phyloP scores from a whole-genome alignment of 176 grass and related monocot species.

The Rhynchospora breviuscula region DNA sequence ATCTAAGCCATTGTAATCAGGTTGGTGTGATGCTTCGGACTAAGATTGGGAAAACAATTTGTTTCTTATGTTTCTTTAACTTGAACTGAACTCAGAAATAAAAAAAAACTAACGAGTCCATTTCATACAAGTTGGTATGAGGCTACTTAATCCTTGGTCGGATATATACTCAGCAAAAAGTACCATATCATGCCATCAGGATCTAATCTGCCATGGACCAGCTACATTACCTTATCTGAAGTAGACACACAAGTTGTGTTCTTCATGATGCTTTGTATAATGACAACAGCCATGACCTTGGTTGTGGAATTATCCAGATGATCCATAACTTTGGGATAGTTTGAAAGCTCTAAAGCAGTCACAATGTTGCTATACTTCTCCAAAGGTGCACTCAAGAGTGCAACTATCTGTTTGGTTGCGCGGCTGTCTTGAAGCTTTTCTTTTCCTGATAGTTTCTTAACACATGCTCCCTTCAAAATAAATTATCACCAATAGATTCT shows the following conservation, averaged over 20 bases:
- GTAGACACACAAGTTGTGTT: slow-evolving; percentile 86
- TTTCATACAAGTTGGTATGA: not conserved
- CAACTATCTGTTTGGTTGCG: slow-evolving; percentile 96
- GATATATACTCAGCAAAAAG: not conserved
- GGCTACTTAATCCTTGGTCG: not conserved
- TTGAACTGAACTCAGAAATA: not conserved
- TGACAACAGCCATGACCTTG: slow-evolving; percentile 97
- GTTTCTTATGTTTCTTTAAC: slow-evolving; percentile 4
- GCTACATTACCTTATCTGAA: slow-evolving; percentile 73
- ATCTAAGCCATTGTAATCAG: not conserved
- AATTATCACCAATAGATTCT: slow-evolving; percentile 21
- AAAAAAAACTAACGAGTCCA: not conserved
- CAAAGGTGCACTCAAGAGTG: slow-evolving; percentile 93
- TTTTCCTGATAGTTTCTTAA: slow-evolving; percentile 96
- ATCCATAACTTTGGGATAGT: slow-evolving; percentile 98
- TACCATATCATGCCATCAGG: not conserved
- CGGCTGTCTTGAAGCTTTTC: slow-evolving; percentile 89
- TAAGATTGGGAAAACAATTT: not conserved
- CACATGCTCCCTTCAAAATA: slow-evolving; percentile 77
- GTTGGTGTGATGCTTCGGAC: not conserved
- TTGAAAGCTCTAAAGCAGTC: slow-evolving; percentile 93
- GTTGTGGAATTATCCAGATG: slow-evolving; percentile 93
- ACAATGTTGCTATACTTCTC: slow-evolving; percentile 98
- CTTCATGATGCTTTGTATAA: slow-evolving; percentile 99
- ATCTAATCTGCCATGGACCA: not conserved